These are phyloP conservation scores for Penicillium bialowiezense DNA, from an alignment of 495 filamentous ascomycete species.

Conservation along the genomic window DNA sequence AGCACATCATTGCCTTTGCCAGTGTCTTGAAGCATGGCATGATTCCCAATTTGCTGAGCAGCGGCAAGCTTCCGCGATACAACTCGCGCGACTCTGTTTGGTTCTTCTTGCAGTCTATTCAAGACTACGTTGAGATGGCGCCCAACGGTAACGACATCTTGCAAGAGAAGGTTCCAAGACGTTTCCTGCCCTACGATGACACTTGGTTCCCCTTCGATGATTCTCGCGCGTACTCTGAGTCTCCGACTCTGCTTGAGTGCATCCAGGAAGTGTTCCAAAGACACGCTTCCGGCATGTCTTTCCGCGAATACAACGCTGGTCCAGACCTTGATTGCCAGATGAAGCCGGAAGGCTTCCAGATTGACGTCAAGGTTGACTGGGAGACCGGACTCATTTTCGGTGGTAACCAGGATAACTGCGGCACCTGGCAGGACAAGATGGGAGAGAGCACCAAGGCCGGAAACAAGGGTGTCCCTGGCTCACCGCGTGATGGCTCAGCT, in stretches of 20 bases:
- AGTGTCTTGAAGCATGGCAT: conserved; percentile 98
- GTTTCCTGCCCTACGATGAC: conserved; percentile 96
- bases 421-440: conserved; percentile 99
- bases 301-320: conserved; percentile 93
- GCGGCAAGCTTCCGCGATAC: conserved; percentile 87
- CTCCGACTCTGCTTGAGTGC: conserved; percentile 78
- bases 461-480: conserved; percentile 92
- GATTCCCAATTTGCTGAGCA: conserved; percentile 91
- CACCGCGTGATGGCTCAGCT: conserved; percentile 91
- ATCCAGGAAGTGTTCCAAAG: conserved; percentile 91
- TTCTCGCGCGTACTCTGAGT: conserved; percentile 76
- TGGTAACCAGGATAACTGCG: conserved; percentile 91
- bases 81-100: conserved; percentile 95
- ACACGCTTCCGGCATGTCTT: conserved; percentile 85
- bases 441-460: conserved; percentile 91
- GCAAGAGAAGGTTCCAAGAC: conserved; percentile 70
- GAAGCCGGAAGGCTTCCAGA: conserved; percentile 87
- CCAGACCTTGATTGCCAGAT: conserved; percentile 86
- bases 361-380: conserved; percentile 91
- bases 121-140: conserved; percentile 84
- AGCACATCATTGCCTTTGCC: conserved; percentile 94
- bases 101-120: conserved; percentile 94
- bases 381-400: conserved; percentile 88
- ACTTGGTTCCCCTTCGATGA: conserved; percentile 84
- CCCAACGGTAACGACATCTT: conserved; percentile 75